Evolutionary conservation across 306 rosid species (phyloP), one percentile per base, ranked within the genome.

Genomic region (Casuarina cunninghamiana): DNA sequence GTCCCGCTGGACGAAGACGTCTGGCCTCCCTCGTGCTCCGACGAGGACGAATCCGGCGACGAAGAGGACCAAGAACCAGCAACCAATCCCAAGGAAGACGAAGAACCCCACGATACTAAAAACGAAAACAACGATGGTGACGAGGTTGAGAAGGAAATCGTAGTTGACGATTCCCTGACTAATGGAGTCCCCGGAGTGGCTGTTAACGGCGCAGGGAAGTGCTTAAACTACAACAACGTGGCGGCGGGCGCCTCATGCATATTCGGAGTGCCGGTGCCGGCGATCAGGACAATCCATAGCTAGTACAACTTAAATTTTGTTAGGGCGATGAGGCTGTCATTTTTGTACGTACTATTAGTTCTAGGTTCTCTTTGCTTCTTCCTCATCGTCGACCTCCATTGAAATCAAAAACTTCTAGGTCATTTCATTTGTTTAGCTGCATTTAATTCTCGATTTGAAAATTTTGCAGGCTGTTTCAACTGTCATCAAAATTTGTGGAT

Each of bases 271-370:
- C 79, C 82, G 0, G 51, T 85, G 50, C 85, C 82, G 13, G 84
- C 89, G 15, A 75, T 87, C 53, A 85, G 91, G 74, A 84, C 79
- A 5, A 80, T 82, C 80, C 84, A 74, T 68, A 72, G 87, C 65
- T 81, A 77, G 57, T 45, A 46, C 17, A 15, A 10, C 39, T 35
- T 21, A 11, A 51, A 53, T 65, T n/a, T 66, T 37, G 50, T 46
- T 45, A 45, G 1, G 51, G 11, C 11, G 51, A 48, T 50, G 17
- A 3, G 57, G 17, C 57, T 48, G 51, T n/a, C 55, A 51, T 51
- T 51, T 51, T 51, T 51, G 51, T 48, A 48, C 51, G 51, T 46
- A 46, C 51, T 3, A 46, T 10, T 48, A 48, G 51, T 6, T 9
- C 10, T 46, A 6, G 10, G 50, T 46, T 6, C 1, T 2, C 11